Percentiles rank a stretch among this genome's conserved stretches.
These are phyloP conservation scores for Salvia hispanica DNA, from an alignment of 257 asterid species.

Conservation along the genomic window DNA sequence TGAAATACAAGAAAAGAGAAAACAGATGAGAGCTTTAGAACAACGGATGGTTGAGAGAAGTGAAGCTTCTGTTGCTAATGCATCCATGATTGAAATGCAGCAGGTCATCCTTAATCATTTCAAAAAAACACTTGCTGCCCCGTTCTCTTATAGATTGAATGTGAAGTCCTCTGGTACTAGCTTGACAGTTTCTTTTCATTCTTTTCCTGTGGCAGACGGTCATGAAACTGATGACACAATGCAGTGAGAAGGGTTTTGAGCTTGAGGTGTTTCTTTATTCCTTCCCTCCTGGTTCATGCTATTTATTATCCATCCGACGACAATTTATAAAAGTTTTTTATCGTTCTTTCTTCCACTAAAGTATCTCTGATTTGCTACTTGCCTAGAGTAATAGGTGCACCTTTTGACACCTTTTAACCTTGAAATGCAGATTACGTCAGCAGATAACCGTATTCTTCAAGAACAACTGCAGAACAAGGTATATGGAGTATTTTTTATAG, in stretches of 20 bases:
- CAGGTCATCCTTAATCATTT: constrained; percentile 58
- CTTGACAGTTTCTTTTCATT: constrained; percentile 2
- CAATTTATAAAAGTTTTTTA: background rate
- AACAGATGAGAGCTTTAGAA: constrained; percentile 80
- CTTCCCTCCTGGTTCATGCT: background rate
- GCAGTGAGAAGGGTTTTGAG: constrained; percentile 84
- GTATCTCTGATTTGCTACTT: constrained; percentile 5
- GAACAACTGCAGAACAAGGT: constrained; percentile 97
- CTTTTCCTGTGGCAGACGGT: constrained; percentile 55
- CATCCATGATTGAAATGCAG: constrained; percentile 92
- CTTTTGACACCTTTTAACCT: constrained; percentile 30
- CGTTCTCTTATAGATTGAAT: background rate
- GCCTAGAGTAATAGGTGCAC: constrained; percentile 9
- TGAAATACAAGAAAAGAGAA: constrained; percentile 82
- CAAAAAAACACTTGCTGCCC: background rate
- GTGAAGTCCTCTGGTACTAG: background rate
- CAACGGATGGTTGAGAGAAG: constrained; percentile 79
- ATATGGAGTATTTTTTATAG: background rate
- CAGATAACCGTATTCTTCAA: constrained; percentile 90
- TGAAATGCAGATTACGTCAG: constrained; percentile 78
- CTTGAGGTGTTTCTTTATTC: constrained; percentile 60
- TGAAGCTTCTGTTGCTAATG: constrained; percentile 75
- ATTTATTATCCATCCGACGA: background rate
- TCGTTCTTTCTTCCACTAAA: background rate
- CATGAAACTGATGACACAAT: constrained; percentile 79